Conservation (phyloP, 768 basidiomycete species). For the Pleurotus eryngii region DNA sequence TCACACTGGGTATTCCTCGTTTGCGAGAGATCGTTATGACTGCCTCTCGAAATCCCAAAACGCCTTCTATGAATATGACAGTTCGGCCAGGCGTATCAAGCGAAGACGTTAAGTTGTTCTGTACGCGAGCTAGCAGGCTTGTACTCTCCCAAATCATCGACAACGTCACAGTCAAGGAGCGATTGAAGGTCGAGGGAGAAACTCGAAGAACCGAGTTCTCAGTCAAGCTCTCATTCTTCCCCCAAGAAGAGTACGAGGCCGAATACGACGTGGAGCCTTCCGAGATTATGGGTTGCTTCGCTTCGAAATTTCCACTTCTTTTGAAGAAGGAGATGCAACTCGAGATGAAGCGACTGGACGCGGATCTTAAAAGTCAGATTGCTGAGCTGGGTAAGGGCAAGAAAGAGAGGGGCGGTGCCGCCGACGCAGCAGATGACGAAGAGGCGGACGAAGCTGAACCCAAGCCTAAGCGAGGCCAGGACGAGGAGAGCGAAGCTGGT, state of each 20-base stretch:
- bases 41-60: conserved; percentile 92
- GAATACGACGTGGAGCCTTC: conserved; percentile 76
- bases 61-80: conserved; percentile 92
- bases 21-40: conserved; percentile 99
- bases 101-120: conserved; percentile 69
- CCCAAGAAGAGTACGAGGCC: conserved; percentile 72
- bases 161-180: conserved; percentile 76
- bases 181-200: conserved; percentile 60
- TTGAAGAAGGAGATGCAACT: conserved; percentile 82
- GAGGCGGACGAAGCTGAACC: conserved; percentile 33
- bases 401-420: conserved; percentile 39
- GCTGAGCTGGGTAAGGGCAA: conserved; percentile 83
- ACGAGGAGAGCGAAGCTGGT: conserved; percentile 72
- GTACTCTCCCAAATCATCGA: conserved; percentile 88
- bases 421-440: conserved; percentile 55
- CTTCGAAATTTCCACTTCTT: conserved; percentile 68
- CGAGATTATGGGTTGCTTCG: conserved; percentile 74
- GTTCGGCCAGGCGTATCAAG: conserved; percentile 50
- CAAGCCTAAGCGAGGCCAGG: conserved; percentile 38
- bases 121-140: conserved; percentile 84
- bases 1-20: conserved; percentile 98
- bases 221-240: conserved; percentile 82
- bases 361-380: conserved; percentile 75
- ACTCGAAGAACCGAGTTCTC: conserved; percentile 78
- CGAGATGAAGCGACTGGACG: conserved; percentile 84